Conservation (phyloP, 805 yeast genomes). For the Scheffersomyces spartinae region DNA sequence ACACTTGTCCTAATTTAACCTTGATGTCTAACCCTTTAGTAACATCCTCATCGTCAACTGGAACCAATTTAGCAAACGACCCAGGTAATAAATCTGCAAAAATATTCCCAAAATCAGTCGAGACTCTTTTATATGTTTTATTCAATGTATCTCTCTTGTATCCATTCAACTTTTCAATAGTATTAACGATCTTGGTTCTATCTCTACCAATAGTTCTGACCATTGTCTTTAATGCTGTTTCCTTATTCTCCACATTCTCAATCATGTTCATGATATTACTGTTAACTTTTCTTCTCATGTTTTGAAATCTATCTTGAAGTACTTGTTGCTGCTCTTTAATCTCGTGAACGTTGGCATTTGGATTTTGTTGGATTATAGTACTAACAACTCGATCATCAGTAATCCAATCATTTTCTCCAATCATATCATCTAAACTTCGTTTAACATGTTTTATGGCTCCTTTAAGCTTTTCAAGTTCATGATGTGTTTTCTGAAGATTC, state of each 20-base stretch:
- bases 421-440: constrained; percentile 30
- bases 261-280: constrained; percentile 83
- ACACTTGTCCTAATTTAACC: constrained; percentile 80
- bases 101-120: constrained; percentile 80
- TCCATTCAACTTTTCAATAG: constrained; percentile 71
- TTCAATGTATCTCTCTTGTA: constrained; percentile 76
- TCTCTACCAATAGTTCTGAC: constrained; percentile 81
- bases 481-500: constrained; percentile 40
- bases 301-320: constrained; percentile 47
- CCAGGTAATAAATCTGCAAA: constrained; percentile 84
- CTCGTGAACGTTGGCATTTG: constrained; percentile 51
- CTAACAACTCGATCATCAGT: constrained; percentile 47
- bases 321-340: constrained; percentile 45
- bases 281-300: constrained; percentile 73
- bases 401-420: constrained; percentile 63
- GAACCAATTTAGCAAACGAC: constrained; percentile 80
- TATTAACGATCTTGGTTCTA: constrained; percentile 79
- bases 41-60: constrained; percentile 69
- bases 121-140: constrained; percentile 78
- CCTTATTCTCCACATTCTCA: constrained; percentile 86
- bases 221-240: constrained; percentile 62
- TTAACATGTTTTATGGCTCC: constrained; percentile 24
- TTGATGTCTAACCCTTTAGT: constrained; percentile 85
- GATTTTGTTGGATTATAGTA: constrained; percentile 48
- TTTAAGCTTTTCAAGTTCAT: constrained; percentile 41